Conservation (phyloP, 352 stramenopile species). For the Elongisporangium undulatum region DNA sequence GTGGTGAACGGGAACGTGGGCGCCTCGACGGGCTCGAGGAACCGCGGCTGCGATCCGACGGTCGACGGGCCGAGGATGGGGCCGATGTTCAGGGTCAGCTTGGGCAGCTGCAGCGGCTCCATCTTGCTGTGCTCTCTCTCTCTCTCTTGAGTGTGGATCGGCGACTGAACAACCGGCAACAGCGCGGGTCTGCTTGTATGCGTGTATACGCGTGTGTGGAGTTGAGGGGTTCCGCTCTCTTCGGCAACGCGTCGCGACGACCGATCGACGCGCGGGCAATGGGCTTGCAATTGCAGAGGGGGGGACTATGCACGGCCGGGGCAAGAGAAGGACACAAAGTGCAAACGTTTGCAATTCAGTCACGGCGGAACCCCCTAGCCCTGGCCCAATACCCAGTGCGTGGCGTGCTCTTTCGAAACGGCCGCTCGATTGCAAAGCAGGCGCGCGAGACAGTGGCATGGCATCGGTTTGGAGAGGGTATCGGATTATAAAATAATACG, state of each 20-base stretch:
- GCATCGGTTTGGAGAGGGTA: neutral
- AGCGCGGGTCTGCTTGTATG: neutral
- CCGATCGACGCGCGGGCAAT: neutral
- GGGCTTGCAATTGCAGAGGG: neutral
- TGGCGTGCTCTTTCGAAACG: neutral
- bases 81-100: constrained; percentile 49
- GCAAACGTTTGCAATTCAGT: neutral
- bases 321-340: neutral
- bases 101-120: constrained; percentile 58
- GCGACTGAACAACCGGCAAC: neutral
- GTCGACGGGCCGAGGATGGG: constrained; percentile 7
- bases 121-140: constrained; percentile 8
- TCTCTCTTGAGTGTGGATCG: neutral
- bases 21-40: constrained; percentile 60
- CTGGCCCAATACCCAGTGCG: neutral
- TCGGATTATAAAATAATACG: neutral
- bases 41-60: constrained; percentile 47
- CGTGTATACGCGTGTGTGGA: constrained; percentile 1
- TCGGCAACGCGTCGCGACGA: neutral
- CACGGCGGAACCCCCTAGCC: neutral
- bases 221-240: neutral
- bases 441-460: neutral
- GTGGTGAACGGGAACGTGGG: constrained; percentile 63
- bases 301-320: neutral
- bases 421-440: neutral